Base-by-base conservation (phyloP, 2,329 filamentous ascomycete genomes). In the Aspergillus sp. region DNA sequence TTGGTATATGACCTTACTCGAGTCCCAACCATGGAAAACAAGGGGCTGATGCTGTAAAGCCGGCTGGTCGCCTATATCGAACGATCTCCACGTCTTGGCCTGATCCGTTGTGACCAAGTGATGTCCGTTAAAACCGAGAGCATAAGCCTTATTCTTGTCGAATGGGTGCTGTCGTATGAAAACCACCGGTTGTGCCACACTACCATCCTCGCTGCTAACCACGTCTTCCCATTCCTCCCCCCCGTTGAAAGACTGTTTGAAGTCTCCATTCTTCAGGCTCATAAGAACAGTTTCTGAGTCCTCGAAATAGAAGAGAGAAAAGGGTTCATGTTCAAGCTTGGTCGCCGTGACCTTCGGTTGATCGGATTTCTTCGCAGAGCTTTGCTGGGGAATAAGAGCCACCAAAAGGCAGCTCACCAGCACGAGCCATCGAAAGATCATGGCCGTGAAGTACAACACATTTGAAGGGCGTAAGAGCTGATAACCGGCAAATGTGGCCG, bases 71-170 rank as follows among this genome's bases (percentile, higher is more conserved):
- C 85, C 80, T 38, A 89, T 88, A 59, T 85, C 77, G 77, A 97
- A 98, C 57, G 83, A 77, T 53, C 82, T 77, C 95, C 95, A 99
- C 7, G 84, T 88, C 77, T 95, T 85, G 63, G 93, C 96, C 69
- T 86, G 86, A 75, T 99, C 89, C 15, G 85, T 85, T 0, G 94
- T 98, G 70, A 90, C 88, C 85, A 88, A 98, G 78, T 98, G 94
- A 56, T 81, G 84, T 52, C 81, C 84, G 61, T 83, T 81, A 58
- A 83, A 78, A 15, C 92, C 92, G 61, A 97, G 75, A 59, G 93
- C 86, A 66, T 95, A 94, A 27, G 95, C 96, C 57, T 90, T 88
- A 64, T 88, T 83, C 56, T 86, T 81, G 73, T 98, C 89, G 76
- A 85, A 92, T 3, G 90, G 87, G 77, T 96, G 94, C 81, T 90